These are phyloP conservation scores for Ustilago xerochloae DNA, from an alignment of 1,284 basidiomycete genomes.

Conservation along the genomic window DNA sequence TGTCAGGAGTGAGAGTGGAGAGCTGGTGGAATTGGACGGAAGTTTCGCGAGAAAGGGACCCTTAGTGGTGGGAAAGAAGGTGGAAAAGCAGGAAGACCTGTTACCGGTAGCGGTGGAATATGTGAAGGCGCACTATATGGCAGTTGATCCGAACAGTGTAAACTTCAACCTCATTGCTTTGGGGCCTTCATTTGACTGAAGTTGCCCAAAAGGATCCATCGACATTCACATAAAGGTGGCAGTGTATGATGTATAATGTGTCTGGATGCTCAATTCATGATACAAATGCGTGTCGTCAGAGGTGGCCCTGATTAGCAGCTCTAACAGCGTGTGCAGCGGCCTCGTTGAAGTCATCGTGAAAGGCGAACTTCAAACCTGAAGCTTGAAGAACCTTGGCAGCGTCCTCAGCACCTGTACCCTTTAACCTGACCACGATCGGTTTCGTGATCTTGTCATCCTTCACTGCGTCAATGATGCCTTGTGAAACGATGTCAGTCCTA, in stretches of 20 bases:
- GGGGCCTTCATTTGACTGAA: slow-evolving; percentile 27
- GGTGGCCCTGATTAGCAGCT: slow-evolving; percentile 43
- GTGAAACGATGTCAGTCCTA: slow-evolving; percentile 49
- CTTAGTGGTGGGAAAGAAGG: slow-evolving; percentile 46
- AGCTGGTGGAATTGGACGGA: slow-evolving; percentile 64
- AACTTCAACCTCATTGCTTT: slow-evolving; percentile 67
- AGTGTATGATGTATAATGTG: no score
- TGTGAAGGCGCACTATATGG: slow-evolving; percentile 63
- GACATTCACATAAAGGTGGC: neutral
- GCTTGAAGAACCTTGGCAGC: slow-evolving; percentile 38
- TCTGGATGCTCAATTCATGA: no score
- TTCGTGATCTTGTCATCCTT: slow-evolving; percentile 51
- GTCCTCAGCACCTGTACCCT: slow-evolving; percentile 52
- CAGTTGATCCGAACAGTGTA: slow-evolving; percentile 54
- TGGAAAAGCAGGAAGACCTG: slow-evolving; percentile 44
- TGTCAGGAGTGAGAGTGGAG: slow-evolving; percentile 50
- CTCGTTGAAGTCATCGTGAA: slow-evolving; percentile 54
- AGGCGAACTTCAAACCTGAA: slow-evolving; percentile 40
- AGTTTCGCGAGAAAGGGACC: slow-evolving; percentile 60
- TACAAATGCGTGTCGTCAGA: slow-evolving; percentile 2
- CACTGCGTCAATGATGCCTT: slow-evolving; percentile 56
- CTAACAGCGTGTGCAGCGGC: slow-evolving; percentile 54
- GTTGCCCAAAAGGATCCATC: no score
- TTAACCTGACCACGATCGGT: slow-evolving; percentile 54
- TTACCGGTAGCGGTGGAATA: slow-evolving; percentile 48